phyloP scores from a whole-genome alignment of 1,284 basidiomycete species.

The Mrakiaceae sp. region DNA sequence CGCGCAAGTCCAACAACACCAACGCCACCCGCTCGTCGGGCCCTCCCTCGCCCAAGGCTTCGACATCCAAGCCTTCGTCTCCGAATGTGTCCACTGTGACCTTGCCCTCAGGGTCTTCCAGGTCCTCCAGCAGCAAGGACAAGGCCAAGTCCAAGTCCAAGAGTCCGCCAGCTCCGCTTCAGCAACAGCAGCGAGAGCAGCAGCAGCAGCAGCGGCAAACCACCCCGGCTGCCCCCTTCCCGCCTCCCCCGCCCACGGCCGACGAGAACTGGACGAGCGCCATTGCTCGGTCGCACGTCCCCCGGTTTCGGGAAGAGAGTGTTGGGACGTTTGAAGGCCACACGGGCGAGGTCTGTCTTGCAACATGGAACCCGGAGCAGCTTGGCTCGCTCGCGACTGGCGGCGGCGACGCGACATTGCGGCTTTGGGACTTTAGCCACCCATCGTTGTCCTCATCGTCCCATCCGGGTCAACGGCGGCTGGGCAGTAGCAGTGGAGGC shows the following conservation, averaged over 20 bases:
- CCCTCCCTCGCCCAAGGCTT: neutral
- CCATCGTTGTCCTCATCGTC: neutral
- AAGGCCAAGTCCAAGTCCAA: neutral
- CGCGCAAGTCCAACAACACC: slow-evolving; percentile 5
- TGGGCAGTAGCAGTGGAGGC: neutral
- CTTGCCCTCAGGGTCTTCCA: neutral
- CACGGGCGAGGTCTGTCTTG: slow-evolving; percentile 15
- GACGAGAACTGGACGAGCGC: too few species aligned
- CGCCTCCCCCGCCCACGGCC: too few species aligned
- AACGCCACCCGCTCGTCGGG: neutral
- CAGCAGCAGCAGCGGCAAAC: neutral
- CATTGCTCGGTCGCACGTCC: too few species aligned
- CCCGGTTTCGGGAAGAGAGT: neutral
- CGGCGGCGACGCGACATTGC: slow-evolving; percentile 16
- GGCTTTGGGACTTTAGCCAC: slow-evolving; percentile 16
- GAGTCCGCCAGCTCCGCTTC: too few species aligned
- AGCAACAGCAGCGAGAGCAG: too few species aligned
- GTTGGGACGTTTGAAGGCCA: neutral
- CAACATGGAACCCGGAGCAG: slow-evolving; percentile 10
- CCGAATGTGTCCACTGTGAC: neutral
- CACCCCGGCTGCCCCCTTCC: neutral
- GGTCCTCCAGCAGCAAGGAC: neutral
- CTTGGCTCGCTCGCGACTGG: slow-evolving; percentile 13
- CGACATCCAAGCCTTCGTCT: slow-evolving; percentile 6
- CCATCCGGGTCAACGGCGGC: neutral